Evolutionary conservation across 306 rosid genomes (phyloP).

Genomic region (Citrullus colocynthis): DNA sequence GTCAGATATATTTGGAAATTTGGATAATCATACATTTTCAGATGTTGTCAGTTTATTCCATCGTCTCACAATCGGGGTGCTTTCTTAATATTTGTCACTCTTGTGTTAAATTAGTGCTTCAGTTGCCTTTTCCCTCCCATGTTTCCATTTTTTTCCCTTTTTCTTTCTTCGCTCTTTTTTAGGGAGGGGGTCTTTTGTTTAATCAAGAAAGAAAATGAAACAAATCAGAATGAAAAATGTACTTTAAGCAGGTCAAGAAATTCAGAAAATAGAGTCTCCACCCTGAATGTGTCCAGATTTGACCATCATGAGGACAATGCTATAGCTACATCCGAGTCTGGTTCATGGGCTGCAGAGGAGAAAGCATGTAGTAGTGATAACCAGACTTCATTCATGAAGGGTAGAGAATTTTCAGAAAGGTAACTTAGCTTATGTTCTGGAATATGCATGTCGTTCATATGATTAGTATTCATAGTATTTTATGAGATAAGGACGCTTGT

Average conservation of each 20-base stretch:
- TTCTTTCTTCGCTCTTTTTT: background rate
- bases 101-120: background rate
- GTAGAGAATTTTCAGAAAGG: conserved; percentile 40
- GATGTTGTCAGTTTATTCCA: too few relatives aligned
- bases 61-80: too few relatives aligned
- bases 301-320: conserved; percentile 34
- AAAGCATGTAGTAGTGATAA: conserved; percentile 68
- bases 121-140: background rate
- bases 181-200: background rate
- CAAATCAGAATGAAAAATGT: background rate
- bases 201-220: background rate
- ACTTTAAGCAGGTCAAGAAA: conserved; percentile 42
- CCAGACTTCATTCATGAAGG: conserved; percentile 39
- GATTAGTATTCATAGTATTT: background rate
- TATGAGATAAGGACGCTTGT: background rate
- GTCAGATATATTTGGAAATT: too few relatives aligned
- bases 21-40: too few relatives aligned
- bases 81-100: background rate
- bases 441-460: background rate
- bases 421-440: conserved; percentile 6
- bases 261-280: conserved; percentile 27
- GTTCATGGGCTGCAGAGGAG: conserved; percentile 67
- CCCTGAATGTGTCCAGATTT: conserved; percentile 34
- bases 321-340: conserved; percentile 56
- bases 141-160: too few relatives aligned